Evolutionary conservation across 495 filamentous ascomycete genomes (phyloP), one percentile per base, ranked within the genome.

Genomic region (Tuber brumale): DNA sequence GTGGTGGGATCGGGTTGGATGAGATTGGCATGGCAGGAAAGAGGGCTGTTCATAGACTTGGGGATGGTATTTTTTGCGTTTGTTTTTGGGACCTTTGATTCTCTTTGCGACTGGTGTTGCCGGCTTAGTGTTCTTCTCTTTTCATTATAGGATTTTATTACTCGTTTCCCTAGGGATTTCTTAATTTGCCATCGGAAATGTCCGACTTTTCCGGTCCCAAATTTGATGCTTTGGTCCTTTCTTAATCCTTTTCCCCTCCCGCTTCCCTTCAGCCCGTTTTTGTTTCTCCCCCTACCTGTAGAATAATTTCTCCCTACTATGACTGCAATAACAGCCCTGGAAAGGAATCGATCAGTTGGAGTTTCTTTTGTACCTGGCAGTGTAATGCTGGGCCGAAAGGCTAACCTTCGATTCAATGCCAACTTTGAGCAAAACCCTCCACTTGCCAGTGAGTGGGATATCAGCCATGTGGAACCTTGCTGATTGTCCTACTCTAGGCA

Each of bases 31-130:
- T 66, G 69, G 42, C 46, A 77, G 31, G 37, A 44, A 39, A 37
- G 37, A 72, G 48, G 70, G 45, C 69, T 80, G 73, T 80, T 80
- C 79, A 77, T 76, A 80, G 76, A 73, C 69, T 79, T 70, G 77
- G 73, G 71, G 70, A 31, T 69, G 61, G 70, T 45, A 66, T 71
- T 80, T 78, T 78, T 73, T 57, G 66, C n/a, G 44, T 70, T 39
- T 74, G 41, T 45, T 71, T 70, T 70, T 41, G 71, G n/a, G 71
- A 74, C 44, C 74, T 44, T 71, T 18, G 27, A 27, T 31, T 31
- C 72, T 79, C 72, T 79, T 79, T 79, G 77, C 77, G 73, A 69
- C 37, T 75, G 74, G 73, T 74, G 74, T 80, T 80, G 51, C 75
- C 57, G 66, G 75, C 74, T 61, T 74, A 74, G 74, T 77, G 78